phyloP scores from a whole-genome alignment of 2,329 filamentous ascomycete species.

The Hypoxylon sp. region DNA sequence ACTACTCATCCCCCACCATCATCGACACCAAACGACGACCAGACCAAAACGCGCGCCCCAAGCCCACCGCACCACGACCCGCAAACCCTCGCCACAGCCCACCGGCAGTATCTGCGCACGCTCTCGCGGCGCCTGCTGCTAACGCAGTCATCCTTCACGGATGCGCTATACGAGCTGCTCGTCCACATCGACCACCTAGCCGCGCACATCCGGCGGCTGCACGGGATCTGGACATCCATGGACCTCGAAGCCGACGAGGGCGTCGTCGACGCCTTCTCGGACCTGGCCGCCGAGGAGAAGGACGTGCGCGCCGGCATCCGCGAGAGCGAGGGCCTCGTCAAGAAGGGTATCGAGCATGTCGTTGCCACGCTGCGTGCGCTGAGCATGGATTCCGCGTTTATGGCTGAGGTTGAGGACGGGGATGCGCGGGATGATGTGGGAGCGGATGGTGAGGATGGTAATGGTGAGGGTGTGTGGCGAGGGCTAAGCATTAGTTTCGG shows the following conservation, averaged over 20 bases:
- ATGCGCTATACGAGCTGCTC: conserved; percentile 75
- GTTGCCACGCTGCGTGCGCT: conserved; percentile 68
- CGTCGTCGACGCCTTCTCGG: conserved; percentile 80
- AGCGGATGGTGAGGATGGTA: conserved; percentile 30
- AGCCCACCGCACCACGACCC: conserved; percentile 75
- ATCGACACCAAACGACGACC: conserved; percentile 29
- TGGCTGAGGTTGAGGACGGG: conserved; percentile 60
- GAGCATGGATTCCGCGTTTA: conserved; percentile 62
- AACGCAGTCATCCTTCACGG: conserved; percentile 73
- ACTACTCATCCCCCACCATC: conserved; percentile 8
- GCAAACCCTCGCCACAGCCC: conserved; percentile 84
- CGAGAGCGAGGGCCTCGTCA: conserved; percentile 74
- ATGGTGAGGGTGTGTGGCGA: conserved; percentile 35
- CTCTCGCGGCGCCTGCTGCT: conserved; percentile 78
- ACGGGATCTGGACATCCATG: conserved; percentile 80
- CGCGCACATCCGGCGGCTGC: conserved; percentile 80
- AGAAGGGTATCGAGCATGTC: conserved; percentile 76
- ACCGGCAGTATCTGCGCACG: conserved; percentile 80
- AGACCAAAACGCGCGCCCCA: conserved; percentile 35
- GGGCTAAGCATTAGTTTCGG: conserved; percentile 31
- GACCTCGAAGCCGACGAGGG: conserved; percentile 88
- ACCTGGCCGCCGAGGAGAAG: conserved; percentile 79
- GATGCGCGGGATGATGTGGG: conserved; percentile 40
- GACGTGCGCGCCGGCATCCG: conserved; percentile 76
- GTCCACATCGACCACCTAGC: conserved; percentile 85